Percentiles rank a stretch among this genome's conserved stretches.
Conservation (phyloP, 2,329 filamentous ascomycete genomes). For the Fusarium sp. region DNA sequence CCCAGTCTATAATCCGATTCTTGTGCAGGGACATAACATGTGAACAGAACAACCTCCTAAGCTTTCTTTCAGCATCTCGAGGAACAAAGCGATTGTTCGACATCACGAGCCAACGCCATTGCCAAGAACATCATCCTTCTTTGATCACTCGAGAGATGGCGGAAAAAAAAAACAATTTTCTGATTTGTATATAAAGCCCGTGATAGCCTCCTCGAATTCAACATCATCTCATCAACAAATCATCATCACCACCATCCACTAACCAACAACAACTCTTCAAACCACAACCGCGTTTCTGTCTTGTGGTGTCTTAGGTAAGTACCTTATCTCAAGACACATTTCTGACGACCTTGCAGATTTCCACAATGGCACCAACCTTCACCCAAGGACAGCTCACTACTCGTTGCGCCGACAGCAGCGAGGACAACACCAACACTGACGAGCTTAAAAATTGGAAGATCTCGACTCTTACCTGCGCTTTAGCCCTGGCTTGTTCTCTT, state of each 20-base stretch:
- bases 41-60: neutral
- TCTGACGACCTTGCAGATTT: neutral
- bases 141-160: neutral
- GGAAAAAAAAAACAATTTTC: too few species aligned
- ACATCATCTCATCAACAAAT: too few species aligned
- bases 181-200: too few species aligned
- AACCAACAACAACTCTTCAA: neutral
- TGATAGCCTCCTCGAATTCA: too few species aligned
- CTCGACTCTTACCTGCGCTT: too few species aligned
- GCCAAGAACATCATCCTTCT: neutral
- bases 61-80: neutral
- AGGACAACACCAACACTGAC: too few species aligned
- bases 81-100: conserved; percentile 5
- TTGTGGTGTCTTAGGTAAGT: neutral
- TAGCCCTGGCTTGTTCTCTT: too few species aligned
- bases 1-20: too few species aligned
- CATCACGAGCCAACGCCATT: neutral
- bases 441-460: neutral
- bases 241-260: too few species aligned
- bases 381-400: neutral
- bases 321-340: neutral
- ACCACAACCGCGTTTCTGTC: neutral
- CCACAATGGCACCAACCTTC: neutral
- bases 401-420: neutral
- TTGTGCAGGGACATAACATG: neutral